A percentile compares a stretch with the other conserved stretches of the same genome.
These are phyloP conservation scores for Boletus rubropictus DNA, from an alignment of 768 basidiomycete genomes.

Conservation along the genomic window DNA sequence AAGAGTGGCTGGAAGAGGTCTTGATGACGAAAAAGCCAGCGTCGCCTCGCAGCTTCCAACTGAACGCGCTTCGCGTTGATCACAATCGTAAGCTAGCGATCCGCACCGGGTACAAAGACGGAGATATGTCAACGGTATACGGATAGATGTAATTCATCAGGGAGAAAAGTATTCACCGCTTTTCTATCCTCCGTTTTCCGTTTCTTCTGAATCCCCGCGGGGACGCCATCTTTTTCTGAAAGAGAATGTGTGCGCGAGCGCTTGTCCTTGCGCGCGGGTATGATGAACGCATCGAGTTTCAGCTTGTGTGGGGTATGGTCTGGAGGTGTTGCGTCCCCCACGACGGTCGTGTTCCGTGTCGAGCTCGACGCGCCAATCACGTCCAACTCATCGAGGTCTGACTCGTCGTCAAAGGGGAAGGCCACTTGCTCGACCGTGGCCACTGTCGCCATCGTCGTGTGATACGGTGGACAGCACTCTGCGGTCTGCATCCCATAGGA, in stretches of 20 bases:
- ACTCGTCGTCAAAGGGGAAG: constrained; percentile 7
- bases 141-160: not conserved
- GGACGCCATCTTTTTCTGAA: not conserved
- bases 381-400: constrained; percentile 28
- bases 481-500: no score
- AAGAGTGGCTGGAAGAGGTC: constrained; percentile 44
- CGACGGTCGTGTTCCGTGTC: constrained; percentile 26
- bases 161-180: constrained; percentile 27
- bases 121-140: not conserved
- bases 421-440: constrained; percentile 2
- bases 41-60: constrained; percentile 38
- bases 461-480: not conserved
- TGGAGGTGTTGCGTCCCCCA: constrained; percentile 26
- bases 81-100: constrained; percentile 37
- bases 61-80: constrained; percentile 33
- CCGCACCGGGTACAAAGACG: not conserved
- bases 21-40: constrained; percentile 43
- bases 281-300: constrained; percentile 6
- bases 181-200: constrained; percentile 36
- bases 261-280: constrained; percentile 14
- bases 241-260: constrained; percentile 14
- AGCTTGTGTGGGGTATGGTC: not conserved
- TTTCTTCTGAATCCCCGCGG: constrained; percentile 20
- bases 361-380: constrained; percentile 23
- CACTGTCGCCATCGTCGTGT: constrained; percentile 3